Evolutionary conservation across 768 basidiomycete species (phyloP), one percentile per base, ranked within the genome.

Genomic region (Naematelia aurantialba): DNA sequence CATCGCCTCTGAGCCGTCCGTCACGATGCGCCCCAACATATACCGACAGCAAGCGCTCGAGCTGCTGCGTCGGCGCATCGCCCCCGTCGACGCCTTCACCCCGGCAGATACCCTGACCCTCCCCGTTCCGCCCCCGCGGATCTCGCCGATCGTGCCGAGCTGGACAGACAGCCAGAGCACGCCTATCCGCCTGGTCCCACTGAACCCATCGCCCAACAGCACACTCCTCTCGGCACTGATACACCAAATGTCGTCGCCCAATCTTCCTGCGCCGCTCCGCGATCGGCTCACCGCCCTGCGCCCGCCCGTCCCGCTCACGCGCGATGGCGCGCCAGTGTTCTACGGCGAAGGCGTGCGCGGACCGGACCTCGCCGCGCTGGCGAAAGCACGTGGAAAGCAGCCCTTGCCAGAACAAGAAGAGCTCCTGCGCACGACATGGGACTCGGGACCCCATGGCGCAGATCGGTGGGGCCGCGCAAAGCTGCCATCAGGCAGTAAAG

Each of bases 401-500:
- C 59, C 45, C 12, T 47, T 24, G 17, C 29, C 39, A 19, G 34
- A 25, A 44, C 34, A 56, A 34, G 64, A 52, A 42, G 55, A 59
- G 22, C 65, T 56, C 26, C 63, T 67, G 4, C 53, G 62, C 12
- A 52, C 59, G 19, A 73, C 71, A 21, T 70, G 69, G 69, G 68
- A 69, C 58, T 49, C 47, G 17, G 68, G 66, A 27, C 66, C 66
- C 12, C 61, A 56, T 27, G 68, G 71, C 12, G 46, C 48, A 26
- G 61, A 68, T 5, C 68, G 66, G 48, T 73, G 58, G 59, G 47
- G 55, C 17, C 60, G 55, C 50, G 67, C 53, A 4, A 54, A 56
- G 54, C 52, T 73, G 26, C 71, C 71, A 1, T 47, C 55, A 4
- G 71, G 71, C 8, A 64, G 59, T 24, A 73, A 73, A 45, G 71